Percentiles rank a stretch among this genome's conserved stretches.
These are phyloP conservation scores for Ploettnerulaceae sp. DNA, from an alignment of 2,329 filamentous ascomycete genomes.

Conservation along the genomic window DNA sequence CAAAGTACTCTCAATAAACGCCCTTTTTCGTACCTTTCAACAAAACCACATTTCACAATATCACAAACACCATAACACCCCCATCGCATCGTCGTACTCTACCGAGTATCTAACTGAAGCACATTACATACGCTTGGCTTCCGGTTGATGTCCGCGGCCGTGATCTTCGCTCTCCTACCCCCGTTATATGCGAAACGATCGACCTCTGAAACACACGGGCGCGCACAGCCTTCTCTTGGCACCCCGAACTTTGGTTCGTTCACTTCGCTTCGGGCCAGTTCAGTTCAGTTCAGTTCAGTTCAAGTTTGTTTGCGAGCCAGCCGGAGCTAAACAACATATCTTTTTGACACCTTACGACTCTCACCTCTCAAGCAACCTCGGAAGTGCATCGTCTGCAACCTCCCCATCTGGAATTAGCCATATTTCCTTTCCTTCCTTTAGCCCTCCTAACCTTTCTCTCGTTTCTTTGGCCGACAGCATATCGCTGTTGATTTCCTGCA, in stretches of 20 bases:
- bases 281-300: background rate
- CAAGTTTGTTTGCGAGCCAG: no score
- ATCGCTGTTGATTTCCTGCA: conserved; percentile 16
- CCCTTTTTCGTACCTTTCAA: no score
- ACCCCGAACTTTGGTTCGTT: background rate
- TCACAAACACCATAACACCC: no score
- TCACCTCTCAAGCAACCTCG: background rate
- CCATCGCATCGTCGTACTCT: no score
- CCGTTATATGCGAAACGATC: conserved; percentile 16
- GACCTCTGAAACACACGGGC: conserved; percentile 10
- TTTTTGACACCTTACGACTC: no score
- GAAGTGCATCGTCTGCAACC: background rate
- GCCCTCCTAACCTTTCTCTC: background rate
- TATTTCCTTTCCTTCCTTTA: background rate
- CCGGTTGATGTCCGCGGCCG: background rate
- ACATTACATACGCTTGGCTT: background rate
- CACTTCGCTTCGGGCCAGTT: background rate
- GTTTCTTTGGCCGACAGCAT: conserved; percentile 4
- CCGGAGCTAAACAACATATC: no score
- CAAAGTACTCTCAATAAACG: no score
- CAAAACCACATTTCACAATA: no score
- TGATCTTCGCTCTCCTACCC: conserved; percentile 9
- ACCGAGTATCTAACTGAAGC: no score
- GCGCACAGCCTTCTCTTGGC: conserved; percentile 16
- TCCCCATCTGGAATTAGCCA: background rate